phyloP scores from a whole-genome alignment of 2,329 filamentous ascomycete species.

The Ascochyta koolunga region DNA sequence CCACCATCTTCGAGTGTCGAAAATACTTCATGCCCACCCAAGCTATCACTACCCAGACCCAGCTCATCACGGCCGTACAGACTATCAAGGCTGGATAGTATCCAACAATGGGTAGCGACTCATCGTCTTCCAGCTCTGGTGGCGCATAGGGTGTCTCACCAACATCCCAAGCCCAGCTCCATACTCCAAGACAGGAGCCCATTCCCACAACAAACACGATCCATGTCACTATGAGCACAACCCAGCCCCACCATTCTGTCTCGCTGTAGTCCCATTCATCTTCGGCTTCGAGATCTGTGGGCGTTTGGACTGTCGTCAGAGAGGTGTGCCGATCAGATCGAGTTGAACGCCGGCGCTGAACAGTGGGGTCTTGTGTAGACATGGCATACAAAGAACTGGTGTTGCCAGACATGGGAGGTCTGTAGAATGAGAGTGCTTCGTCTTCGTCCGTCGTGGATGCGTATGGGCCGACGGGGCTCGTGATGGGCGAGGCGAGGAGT shows the following conservation, averaged over 20 bases:
- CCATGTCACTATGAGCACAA: conserved; percentile 90
- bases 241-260: conserved; percentile 98
- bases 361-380: conserved; percentile 24
- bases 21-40: conserved; percentile 99
- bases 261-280: conserved; percentile 88
- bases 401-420: conserved; percentile 47
- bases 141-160: conserved; percentile 95
- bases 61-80: conserved; percentile 93
- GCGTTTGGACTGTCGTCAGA: conserved; percentile 29
- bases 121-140: conserved; percentile 92
- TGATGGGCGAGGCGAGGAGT: conserved; percentile 46
- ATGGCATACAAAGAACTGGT: conserved; percentile 50
- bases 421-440: conserved; percentile 69
- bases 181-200: conserved; percentile 92
- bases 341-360: conserved; percentile 41
- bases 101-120: conserved; percentile 90
- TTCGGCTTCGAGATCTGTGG: conserved; percentile 33
- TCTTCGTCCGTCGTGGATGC: conserved; percentile 85
- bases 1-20: conserved; percentile 89
- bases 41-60: conserved; percentile 97
- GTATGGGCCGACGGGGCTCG: conserved; percentile 64
- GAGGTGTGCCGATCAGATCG: conserved; percentile 34
- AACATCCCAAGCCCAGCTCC: conserved; percentile 99
- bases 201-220: conserved; percentile 95
- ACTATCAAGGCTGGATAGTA: conserved; percentile 97